Conservation (phyloP, 305 asterid genomes). For the Coffea humblotiana region DNA sequence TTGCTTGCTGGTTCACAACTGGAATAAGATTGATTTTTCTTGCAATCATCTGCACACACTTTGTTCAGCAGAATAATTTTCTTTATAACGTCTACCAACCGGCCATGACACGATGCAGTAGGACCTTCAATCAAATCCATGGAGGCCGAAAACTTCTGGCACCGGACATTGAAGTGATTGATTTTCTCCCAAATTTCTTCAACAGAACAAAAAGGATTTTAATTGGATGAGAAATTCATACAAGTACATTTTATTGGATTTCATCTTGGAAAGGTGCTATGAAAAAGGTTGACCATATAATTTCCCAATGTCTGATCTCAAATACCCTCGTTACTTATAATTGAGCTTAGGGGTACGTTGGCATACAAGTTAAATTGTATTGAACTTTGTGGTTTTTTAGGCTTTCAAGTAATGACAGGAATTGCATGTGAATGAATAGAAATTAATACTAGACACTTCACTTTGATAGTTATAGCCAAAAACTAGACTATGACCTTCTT, state of each 20-base stretch:
- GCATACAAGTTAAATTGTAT: not conserved
- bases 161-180: not conserved
- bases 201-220: not conserved
- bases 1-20: not conserved
- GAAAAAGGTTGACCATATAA: not conserved
- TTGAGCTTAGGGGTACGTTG: not conserved
- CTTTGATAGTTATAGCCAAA: not conserved
- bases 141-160: not conserved
- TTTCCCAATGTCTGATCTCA: not conserved
- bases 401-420: not conserved
- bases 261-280: not conserved
- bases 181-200: not conserved
- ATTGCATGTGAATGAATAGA: not conserved
- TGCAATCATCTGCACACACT: constrained; percentile 1
- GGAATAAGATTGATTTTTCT: not conserved
- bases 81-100: not conserved
- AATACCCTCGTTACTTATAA: not conserved
- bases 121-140: constrained; percentile 3
- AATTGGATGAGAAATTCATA: too few relatives aligned
- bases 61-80: not conserved
- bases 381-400: not conserved
- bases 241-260: too few relatives aligned
- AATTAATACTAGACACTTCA: not conserved
- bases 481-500: not conserved
- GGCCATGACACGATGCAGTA: not conserved